Evolutionary conservation across 495 filamentous ascomycete species (phyloP), one percentile per base, ranked within the genome.

Genomic region (Acidomyces sp.): DNA sequence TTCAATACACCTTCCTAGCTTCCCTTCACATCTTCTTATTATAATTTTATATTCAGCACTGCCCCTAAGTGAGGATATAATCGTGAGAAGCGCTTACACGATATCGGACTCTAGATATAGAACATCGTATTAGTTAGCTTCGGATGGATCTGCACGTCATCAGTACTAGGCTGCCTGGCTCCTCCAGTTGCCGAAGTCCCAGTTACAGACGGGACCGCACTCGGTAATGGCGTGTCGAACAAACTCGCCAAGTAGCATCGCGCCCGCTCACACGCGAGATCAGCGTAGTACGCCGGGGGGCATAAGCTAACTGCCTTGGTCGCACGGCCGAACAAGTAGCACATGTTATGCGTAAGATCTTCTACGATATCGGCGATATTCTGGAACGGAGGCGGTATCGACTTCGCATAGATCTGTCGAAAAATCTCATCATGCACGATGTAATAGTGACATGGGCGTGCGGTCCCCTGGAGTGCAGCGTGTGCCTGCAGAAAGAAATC

Each of bases 401-500:
- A 21, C 51, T 18, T 12, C 16, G 34, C 34, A 15, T 18, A 19
- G 34, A 13, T 12, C 34, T 34, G 18, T 18, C 12, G 18, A 15
- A 36, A 20, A 15, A 50, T 57, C 22, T 58, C 53, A 46, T 60
- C 52, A 34, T 56, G 49, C 21, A 55, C 20, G 9, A 61, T 53
- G 15, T 55, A 52, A 45, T 62, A 62, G 34, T 62, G 53, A 3
- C 46, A 49, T 0, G 51, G 47, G 26, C 52, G 50, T 18, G 59
- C 57, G 6, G 59, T 60, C 17, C 58, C 60, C 25, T 59, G 54
- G 5, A 62, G 43, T 7, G 46, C 55, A 28, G 43, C 35, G 56
- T 94, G 87, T 0, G 86, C 77, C 45, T 86, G 78, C n/a, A 93
- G 58, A 63, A 73, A 95, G 56, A 90, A 93, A 53, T 93, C 85